Percentiles rank a stretch among this genome's conserved stretches.
Conservation (phyloP, 768 basidiomycete species). For the Cystoderma amianthinum region DNA sequence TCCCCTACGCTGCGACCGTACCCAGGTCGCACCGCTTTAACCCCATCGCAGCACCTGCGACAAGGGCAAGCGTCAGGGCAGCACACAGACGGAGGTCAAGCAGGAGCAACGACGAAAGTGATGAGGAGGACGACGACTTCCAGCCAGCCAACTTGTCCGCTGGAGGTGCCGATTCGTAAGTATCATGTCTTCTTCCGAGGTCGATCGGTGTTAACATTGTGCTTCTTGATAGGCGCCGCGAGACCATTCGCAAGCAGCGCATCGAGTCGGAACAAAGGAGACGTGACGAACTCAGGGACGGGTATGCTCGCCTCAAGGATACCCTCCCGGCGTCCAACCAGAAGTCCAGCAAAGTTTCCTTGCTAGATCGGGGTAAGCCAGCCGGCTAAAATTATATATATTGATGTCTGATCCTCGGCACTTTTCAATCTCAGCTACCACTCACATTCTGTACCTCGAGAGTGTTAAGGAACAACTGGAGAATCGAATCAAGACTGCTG, state of each 20-base stretch:
- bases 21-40: conserved; percentile 77
- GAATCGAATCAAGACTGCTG: conserved; percentile 69
- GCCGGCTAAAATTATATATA: conserved; percentile 1
- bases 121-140: conserved; percentile 75
- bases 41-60: conserved; percentile 56
- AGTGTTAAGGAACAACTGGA: conserved; percentile 70
- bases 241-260: conserved; percentile 86
- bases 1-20: conserved; percentile 52
- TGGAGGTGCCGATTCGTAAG: conserved; percentile 36
- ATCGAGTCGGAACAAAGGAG: conserved; percentile 92
- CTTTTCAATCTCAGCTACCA: conserved; percentile 48
- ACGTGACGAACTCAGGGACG: conserved; percentile 88
- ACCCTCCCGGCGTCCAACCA: conserved; percentile 86
- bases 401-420: conserved; percentile 7
- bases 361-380: conserved; percentile 76
- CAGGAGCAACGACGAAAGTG: conserved; percentile 58
- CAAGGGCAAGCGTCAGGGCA: conserved; percentile 44
- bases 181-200: conserved; percentile 2
- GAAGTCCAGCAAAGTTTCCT: conserved; percentile 87
- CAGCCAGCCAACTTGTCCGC: conserved; percentile 39
- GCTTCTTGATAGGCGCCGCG: conserved; percentile 52
- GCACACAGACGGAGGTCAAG: conserved; percentile 36
- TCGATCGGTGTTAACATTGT: conserved; percentile 1
- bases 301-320: conserved; percentile 86
- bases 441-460: conserved; percentile 84